A percentile compares a stretch with the other conserved stretches of the same genome.
These are phyloP conservation scores for Ceratocystiopsis minuta DNA, from an alignment of 2,329 filamentous ascomycete species.

Conservation along the genomic window DNA sequence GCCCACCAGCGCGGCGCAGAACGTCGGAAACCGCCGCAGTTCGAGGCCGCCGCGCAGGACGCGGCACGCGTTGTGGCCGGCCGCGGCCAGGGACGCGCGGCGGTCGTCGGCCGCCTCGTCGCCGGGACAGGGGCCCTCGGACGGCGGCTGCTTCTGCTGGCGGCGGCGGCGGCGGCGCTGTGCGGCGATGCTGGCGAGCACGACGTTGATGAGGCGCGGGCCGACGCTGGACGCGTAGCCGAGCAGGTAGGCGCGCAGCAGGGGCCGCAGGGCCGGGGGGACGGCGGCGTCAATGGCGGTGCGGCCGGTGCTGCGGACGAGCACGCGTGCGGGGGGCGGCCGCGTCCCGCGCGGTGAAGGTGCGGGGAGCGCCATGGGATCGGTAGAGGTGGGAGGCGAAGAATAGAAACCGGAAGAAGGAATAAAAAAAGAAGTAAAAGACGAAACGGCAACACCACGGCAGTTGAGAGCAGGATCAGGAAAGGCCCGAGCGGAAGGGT, in stretches of 20 bases:
- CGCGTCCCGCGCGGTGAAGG: too few species aligned
- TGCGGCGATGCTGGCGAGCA: constrained; percentile 30
- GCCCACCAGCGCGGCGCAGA: constrained; percentile 42
- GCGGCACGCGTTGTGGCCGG: constrained; percentile 15
- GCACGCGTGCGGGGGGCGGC: too few species aligned
- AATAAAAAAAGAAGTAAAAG: too few species aligned
- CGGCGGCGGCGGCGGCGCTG: constrained; percentile 17
- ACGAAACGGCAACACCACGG: too few species aligned
- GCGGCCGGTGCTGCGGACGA: too few species aligned
- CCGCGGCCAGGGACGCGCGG: neutral
- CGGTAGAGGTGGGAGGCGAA: too few species aligned
- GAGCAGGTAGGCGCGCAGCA: constrained; percentile 40
- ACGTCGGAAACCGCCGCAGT: constrained; percentile 39
- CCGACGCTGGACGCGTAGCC: constrained; percentile 42
- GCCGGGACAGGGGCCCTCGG: constrained; percentile 9
- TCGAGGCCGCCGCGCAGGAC: constrained; percentile 35
- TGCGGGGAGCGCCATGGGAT: too few species aligned
- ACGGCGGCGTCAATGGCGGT: constrained; percentile 15
- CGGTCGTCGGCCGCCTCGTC: constrained; percentile 1
- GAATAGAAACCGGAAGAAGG: too few species aligned
- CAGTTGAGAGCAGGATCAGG: too few species aligned
- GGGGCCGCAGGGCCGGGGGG: constrained; percentile 33
- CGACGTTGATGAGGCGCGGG: constrained; percentile 35
- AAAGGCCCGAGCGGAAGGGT: too few species aligned
- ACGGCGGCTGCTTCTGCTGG: neutral